Evolutionary conservation across 129 eudicot species (phyloP).

Genomic region (Pseudognaphalium luteoalbum): DNA sequence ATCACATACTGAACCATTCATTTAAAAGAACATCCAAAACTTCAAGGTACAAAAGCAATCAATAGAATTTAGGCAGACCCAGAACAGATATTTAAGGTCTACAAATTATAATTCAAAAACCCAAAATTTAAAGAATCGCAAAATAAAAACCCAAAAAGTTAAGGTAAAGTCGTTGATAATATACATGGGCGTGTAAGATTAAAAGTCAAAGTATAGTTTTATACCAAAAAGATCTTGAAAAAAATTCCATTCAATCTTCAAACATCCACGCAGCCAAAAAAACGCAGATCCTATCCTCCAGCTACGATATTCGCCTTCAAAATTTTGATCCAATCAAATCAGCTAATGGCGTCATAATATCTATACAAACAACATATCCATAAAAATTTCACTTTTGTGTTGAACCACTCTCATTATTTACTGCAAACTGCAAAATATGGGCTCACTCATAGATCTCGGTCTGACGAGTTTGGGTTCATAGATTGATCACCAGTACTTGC

Average conservation of each 20-base stretch:
- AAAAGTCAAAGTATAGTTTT: background rate
- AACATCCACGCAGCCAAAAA: conserved; percentile 3
- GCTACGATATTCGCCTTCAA: conserved; percentile 11
- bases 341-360: conserved; percentile 6
- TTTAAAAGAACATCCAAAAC: background rate
- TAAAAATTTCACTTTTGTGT: conserved; percentile 2
- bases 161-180: conserved; percentile 7
- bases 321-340: conserved; percentile 24
- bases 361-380: conserved; percentile 30
- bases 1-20: background rate
- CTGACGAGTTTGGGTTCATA: conserved; percentile 7
- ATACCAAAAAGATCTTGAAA: background rate
- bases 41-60: conserved; percentile 8
- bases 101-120: background rate
- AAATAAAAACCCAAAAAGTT: conserved; percentile 2
- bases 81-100: background rate
- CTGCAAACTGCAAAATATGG: conserved; percentile 19
- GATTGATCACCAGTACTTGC: conserved; percentile 17
- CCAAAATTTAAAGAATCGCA: conserved; percentile 7
- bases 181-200: conserved; percentile 14
- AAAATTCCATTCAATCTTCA: conserved; percentile 24
- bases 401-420: conserved; percentile 21
- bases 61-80: background rate
- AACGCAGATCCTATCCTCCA: conserved; percentile 7
- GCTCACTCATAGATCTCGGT: conserved; percentile 21